These are phyloP conservation scores for Aureobasidium sp. DNA, from an alignment of 2,329 filamentous ascomycete species.

Conservation along the genomic window DNA sequence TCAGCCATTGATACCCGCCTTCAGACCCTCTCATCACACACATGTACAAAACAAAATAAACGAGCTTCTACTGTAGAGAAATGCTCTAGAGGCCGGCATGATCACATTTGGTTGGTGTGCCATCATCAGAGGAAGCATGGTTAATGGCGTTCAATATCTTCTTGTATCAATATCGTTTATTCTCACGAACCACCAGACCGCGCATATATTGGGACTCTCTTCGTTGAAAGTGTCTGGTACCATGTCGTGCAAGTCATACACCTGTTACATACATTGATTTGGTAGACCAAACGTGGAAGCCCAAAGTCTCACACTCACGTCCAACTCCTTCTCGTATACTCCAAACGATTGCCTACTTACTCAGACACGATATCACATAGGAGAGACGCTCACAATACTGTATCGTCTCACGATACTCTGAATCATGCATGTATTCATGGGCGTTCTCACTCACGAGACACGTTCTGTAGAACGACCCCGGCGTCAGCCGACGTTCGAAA, in stretches of 20 bases:
- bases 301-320: neutral
- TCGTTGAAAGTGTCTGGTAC: neutral
- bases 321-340: neutral
- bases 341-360: neutral
- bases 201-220: neutral
- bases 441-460: neutral
- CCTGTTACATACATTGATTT: neutral
- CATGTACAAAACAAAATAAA: neutral
- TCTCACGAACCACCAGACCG: neutral
- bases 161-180: constrained; percentile 6
- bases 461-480: neutral
- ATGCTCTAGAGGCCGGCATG: neutral
- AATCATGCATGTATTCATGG: neutral
- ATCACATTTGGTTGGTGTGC: neutral
- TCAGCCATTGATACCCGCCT: constrained; percentile 41
- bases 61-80: neutral
- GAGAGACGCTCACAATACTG: neutral
- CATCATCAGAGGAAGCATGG: neutral
- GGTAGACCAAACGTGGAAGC: neutral
- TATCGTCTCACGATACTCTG: neutral
- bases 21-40: neutral
- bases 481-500: constrained; percentile 4
- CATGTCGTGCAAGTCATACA: neutral
- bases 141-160: constrained; percentile 10
- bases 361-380: neutral